These are phyloP conservation scores for Zostera marina DNA, from an alignment of 116 monocot genomes.

Conservation along the genomic window DNA sequence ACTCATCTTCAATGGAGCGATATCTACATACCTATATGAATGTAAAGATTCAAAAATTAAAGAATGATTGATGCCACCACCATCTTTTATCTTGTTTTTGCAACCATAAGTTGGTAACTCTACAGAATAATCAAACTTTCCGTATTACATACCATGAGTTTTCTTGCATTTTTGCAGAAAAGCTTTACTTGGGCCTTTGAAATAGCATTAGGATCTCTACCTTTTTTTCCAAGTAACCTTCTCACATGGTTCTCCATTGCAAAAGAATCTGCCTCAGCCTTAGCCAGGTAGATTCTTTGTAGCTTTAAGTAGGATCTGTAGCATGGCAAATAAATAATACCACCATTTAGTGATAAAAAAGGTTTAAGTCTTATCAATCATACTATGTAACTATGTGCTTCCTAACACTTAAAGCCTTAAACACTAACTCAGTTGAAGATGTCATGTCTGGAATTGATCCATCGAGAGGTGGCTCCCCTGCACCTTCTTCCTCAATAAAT, in stretches of 20 bases:
- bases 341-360: not conserved
- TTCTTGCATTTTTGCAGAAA: conserved; percentile 92
- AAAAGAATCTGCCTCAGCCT: conserved; percentile 76
- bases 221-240: conserved; percentile 59
- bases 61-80: not conserved
- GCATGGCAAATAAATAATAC: conserved; percentile 4
- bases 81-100: no score
- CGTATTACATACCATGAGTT: conserved; percentile 43
- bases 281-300: conserved; percentile 91
- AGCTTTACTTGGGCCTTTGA: conserved; percentile 55
- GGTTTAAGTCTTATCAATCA: not conserved
- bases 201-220: conserved; percentile 65
- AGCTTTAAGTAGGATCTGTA: conserved; percentile 70
- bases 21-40: conserved; percentile 69
- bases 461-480: conserved; percentile 91
- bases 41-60: not conserved
- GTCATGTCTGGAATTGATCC: conserved; percentile 99
- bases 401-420: conserved; percentile 5
- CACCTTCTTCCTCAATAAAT: conserved; percentile 79
- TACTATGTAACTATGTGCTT: not conserved
- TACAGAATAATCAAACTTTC: not conserved
- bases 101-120: not conserved
- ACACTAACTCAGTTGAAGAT: conserved; percentile 82
- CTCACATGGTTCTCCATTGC: conserved; percentile 49
- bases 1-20: conserved; percentile 69